Base-by-base conservation (phyloP, 306 rosid genomes). In the Erythrophleum fordii region DNA sequence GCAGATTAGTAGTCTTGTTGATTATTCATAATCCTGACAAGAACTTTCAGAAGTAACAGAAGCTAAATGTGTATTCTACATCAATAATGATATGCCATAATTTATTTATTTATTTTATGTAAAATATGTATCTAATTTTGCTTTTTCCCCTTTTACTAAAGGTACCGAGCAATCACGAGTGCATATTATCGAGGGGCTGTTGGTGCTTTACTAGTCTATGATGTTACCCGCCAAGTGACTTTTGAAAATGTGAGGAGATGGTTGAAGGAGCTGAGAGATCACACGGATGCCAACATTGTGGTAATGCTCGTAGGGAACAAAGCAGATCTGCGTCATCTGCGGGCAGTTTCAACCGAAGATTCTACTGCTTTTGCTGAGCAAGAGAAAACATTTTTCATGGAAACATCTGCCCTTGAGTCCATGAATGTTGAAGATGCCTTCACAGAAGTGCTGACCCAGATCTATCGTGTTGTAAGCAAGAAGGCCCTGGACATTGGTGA, bases 121-220 rank as follows among this genome's bases (percentile, higher is more conserved):
- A n/a, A 26, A 59, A 76, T 70, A 25, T 77, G 51, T 29, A 49
- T 59, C 78, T 79, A 16, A 77, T 37, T 68, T 61, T 49, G 5
- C 37, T 41, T 72, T 65, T 9, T 68, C 2, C 28, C 12, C 11
- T 39, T 72, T 25, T 5, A 9, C 62, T 23, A 37, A 70, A 86
- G 89, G 84, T 86, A 86, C 55, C 89, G 89, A 76, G 89, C 89
- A 28, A 86, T 86, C 74, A 86, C 89, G 51, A 86, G 89, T 76
- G 89, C 89, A 39, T 86, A 86, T 65, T 86, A 86, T 65, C 82
- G 89, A 48, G 89, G 89, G 72, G 89, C 89, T 72, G 84, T 82
- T 1, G 89, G 89, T 4, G 86, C 89, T 55, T 48, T 86, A 41
- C 79, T 86, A 46, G 89, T 86, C 20, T 86, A 86, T 51, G 86